A percentile compares a stretch with the other conserved stretches of the same genome.
phyloP scores from a whole-genome alignment of 2,329 filamentous ascomycete species.

The Neoarthrinium moseri region DNA sequence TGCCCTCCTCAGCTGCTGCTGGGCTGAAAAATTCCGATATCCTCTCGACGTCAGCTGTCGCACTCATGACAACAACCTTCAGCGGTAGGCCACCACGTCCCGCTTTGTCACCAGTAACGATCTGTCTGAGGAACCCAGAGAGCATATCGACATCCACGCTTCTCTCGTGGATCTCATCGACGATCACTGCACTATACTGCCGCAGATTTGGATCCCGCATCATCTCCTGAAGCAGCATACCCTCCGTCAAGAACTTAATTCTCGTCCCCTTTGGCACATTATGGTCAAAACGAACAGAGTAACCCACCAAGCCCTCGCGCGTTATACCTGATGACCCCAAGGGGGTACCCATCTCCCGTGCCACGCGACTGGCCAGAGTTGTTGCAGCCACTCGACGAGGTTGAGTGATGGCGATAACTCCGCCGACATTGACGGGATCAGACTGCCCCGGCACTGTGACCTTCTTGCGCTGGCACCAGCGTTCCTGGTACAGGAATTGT shows the following conservation, averaged over 20 bases:
- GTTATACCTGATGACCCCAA: constrained; percentile 34
- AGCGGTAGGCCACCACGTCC: constrained; percentile 71
- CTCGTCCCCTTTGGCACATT: constrained; percentile 76
- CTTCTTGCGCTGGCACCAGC: constrained; percentile 70
- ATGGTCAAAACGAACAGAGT: constrained; percentile 93
- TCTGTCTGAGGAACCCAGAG: constrained; percentile 80
- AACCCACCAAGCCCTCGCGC: constrained; percentile 66
- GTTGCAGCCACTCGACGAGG: constrained; percentile 92
- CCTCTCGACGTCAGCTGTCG: constrained; percentile 83
- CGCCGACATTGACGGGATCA: constrained; percentile 59
- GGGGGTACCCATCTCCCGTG: constrained; percentile 67
- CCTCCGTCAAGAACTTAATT: constrained; percentile 94
- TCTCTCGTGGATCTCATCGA: constrained; percentile 96
- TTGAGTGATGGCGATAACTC: constrained; percentile 90
- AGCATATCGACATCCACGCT: constrained; percentile 93
- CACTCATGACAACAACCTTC: constrained; percentile 95
- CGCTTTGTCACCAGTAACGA: constrained; percentile 61
- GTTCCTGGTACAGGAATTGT: constrained; percentile 77
- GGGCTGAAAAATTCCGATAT: constrained; percentile 70
- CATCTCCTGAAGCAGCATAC: constrained; percentile 93
- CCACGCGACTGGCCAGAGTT: constrained; percentile 82
- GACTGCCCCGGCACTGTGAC: constrained; percentile 43
- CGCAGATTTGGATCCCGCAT: constrained; percentile 78
- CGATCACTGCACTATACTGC: constrained; percentile 85
- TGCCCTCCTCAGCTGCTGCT: constrained; percentile 9